These are phyloP conservation scores for Orychophragmus violaceus DNA, from an alignment of 345 rosid species.

Conservation along the genomic window DNA sequence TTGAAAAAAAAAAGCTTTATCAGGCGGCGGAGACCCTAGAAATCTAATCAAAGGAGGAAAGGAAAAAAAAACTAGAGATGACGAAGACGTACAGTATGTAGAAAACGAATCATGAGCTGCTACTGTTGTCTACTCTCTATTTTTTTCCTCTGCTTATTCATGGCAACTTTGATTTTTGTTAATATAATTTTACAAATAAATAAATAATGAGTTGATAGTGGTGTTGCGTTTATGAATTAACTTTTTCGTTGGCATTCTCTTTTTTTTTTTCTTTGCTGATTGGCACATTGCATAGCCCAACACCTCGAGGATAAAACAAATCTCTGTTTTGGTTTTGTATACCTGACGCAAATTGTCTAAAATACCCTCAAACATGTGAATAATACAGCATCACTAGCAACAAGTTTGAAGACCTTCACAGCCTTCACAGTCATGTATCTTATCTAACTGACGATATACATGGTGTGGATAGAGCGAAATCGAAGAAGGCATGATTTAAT, in stretches of 20 bases:
- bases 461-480: too few species aligned
- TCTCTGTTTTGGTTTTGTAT: neutral
- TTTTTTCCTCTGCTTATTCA: conserved; percentile 19
- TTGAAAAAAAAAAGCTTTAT: neutral
- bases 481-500: too few species aligned
- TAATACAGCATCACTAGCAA: too few species aligned
- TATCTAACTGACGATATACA: too few species aligned
- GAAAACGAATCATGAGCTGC: conserved; percentile 31
- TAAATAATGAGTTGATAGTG: conserved; percentile 23
- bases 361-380: conserved; percentile 1
- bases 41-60: conserved; percentile 1
- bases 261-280: neutral
- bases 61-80: neutral
- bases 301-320: conserved; percentile 3
- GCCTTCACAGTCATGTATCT: too few species aligned
- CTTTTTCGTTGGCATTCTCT: conserved; percentile 34
- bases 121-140: conserved; percentile 2
- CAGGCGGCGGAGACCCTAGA: neutral
- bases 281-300: conserved; percentile 13
- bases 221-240: conserved; percentile 21
- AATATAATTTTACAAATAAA: too few species aligned
- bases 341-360: neutral
- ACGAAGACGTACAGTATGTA: conserved; percentile 17
- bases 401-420: too few species aligned
- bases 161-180: conserved; percentile 26